phyloP scores from a whole-genome alignment of 768 basidiomycete species.

The Russula sp. region DNA sequence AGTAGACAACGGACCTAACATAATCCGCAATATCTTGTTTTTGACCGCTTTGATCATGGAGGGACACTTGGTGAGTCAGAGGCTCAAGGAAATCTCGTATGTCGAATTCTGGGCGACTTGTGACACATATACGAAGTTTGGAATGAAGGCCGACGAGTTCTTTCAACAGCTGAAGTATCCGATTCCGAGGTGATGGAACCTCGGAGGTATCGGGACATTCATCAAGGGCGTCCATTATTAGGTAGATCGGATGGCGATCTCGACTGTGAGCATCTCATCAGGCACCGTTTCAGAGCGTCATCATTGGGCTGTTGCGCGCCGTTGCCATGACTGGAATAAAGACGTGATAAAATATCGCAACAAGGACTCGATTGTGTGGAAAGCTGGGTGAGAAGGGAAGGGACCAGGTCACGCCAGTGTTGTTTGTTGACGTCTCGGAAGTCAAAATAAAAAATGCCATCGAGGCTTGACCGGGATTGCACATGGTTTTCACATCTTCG shows the following conservation, averaged over 20 bases:
- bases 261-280: slow-evolving; percentile 3
- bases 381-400: slow-evolving; percentile 14
- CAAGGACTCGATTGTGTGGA: background rate
- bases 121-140: background rate
- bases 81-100: background rate
- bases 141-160: background rate
- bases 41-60: slow-evolving; percentile 8
- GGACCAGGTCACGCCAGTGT: background rate
- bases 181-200: background rate
- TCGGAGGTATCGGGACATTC: background rate
- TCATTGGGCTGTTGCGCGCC: background rate
- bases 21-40: background rate
- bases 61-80: background rate
- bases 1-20: background rate
- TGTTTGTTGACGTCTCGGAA: background rate
- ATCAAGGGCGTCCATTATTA: slow-evolving; percentile 3
- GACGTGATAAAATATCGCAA: background rate
- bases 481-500: background rate
- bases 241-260: background rate
- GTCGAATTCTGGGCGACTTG: slow-evolving; percentile 9
- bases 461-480: background rate
- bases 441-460: slow-evolving; percentile 10
- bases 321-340: background rate
- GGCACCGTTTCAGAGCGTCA: background rate
- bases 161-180: background rate